A percentile compares a stretch with the other conserved stretches of the same genome.
phyloP scores from a whole-genome alignment of 208 protist genomes.

The Naegleria fowleri region DNA sequence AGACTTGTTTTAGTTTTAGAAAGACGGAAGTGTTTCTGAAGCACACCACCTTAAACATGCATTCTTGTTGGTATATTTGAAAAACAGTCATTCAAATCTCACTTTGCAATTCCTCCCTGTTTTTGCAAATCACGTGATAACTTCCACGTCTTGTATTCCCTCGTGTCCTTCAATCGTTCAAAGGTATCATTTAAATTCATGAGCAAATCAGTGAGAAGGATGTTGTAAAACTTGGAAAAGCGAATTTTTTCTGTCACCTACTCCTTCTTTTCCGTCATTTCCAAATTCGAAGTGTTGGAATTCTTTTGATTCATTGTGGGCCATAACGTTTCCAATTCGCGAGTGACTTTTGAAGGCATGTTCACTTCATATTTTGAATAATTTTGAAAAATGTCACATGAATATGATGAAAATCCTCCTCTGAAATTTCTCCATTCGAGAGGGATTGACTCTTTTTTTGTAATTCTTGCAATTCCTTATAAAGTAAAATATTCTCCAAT shows the following conservation, averaged over 20 bases:
- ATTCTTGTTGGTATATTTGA: too few relatives aligned
- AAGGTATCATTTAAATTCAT: background rate
- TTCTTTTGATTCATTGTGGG: background rate
- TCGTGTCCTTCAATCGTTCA: background rate
- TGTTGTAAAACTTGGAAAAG: background rate
- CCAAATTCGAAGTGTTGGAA: too few relatives aligned
- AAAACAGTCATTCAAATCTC: too few relatives aligned
- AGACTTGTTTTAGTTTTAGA: too few relatives aligned
- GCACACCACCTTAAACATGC: too few relatives aligned
- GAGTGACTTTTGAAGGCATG: background rate
- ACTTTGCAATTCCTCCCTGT: too few relatives aligned
- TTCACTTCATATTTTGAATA: background rate
- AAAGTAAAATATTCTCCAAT: background rate
- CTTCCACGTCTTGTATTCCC: background rate
- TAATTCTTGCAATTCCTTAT: background rate
- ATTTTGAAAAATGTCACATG: background rate
- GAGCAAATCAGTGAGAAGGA: background rate
- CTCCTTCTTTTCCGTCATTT: too few relatives aligned
- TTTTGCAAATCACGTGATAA: too few relatives aligned
- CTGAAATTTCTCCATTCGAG: background rate
- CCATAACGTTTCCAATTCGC: too few relatives aligned
- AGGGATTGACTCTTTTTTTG: background rate
- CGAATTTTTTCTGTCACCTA: too few relatives aligned
- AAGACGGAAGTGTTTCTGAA: too few relatives aligned
- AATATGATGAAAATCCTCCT: background rate